phyloP scores from a whole-genome alignment of 2,329 filamentous ascomycete species.

The Chaetomiaceae sp. region DNA sequence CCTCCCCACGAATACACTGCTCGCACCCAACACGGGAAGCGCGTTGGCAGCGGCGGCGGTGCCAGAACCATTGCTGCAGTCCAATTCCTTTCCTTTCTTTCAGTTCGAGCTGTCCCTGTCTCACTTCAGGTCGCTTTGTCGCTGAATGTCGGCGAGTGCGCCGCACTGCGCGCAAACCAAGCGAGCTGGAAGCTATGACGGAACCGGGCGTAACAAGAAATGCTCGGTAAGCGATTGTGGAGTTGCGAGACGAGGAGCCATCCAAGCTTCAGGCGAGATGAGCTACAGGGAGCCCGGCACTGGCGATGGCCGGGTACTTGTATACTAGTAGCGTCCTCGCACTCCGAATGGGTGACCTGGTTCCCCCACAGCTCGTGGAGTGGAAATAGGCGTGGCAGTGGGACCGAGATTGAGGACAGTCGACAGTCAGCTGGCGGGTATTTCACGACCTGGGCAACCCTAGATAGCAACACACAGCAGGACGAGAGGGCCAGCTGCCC shows the following conservation, averaged over 20 bases:
- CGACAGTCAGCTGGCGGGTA: conserved; percentile 10
- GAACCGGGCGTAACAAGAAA: conserved; percentile 12
- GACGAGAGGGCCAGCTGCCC: conserved; percentile 5
- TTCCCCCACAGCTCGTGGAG: conserved; percentile 17
- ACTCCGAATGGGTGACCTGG: conserved; percentile 9
- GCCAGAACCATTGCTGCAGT: conserved; percentile 43
- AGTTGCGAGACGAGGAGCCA: conserved; percentile 12
- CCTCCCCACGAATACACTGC: conserved; percentile 92
- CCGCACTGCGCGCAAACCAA: not conserved
- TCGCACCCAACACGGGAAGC: conserved; percentile 86
- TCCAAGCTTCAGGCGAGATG: conserved; percentile 8
- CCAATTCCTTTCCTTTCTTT: not conserved
- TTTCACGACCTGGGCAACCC: conserved; percentile 4
- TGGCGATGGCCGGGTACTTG: not conserved
- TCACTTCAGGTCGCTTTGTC: conserved; percentile 1
- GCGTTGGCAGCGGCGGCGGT: conserved; percentile 60
- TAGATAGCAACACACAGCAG: not conserved
- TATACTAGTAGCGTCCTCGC: not conserved
- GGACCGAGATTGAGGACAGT: not conserved
- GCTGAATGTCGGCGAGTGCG: not conserved
- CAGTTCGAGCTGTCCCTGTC: not conserved
- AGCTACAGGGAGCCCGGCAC: conserved; percentile 4
- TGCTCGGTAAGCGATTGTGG: conserved; percentile 12
- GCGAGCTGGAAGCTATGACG: conserved; percentile 10
- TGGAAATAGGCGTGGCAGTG: not conserved